phyloP scores from a whole-genome alignment of 768 basidiomycete genomes.

The Asterophora parasitica region DNA sequence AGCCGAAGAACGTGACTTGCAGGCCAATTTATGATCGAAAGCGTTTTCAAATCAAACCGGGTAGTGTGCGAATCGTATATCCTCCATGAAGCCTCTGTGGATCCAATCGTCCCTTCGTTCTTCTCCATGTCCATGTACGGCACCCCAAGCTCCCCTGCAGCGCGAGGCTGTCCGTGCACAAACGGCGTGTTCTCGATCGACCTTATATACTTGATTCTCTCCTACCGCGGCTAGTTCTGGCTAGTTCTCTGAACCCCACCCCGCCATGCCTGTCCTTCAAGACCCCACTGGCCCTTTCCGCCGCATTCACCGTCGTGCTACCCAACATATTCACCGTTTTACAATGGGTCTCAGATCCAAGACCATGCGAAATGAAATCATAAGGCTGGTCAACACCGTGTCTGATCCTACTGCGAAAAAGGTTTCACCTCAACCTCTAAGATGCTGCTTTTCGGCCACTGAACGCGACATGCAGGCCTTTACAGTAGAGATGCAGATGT shows the following conservation, averaged over 20 bases:
- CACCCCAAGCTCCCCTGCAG: constrained; percentile 7
- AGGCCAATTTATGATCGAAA: too few relatives aligned
- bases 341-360: constrained; percentile 50
- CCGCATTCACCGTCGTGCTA: constrained; percentile 22
- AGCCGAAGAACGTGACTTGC: neutral
- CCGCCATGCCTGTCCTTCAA: constrained; percentile 34
- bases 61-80: neutral
- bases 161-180: neutral
- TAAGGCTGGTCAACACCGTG: constrained; percentile 58
- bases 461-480: constrained; percentile 41
- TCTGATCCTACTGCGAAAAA: constrained; percentile 52
- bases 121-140: constrained; percentile 5
- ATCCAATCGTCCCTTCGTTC: neutral
- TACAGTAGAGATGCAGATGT: constrained; percentile 79
- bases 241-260: constrained; percentile 3
- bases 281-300: constrained; percentile 31
- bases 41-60: neutral
- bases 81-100: neutral
- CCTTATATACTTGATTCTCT: neutral
- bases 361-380: constrained; percentile 65
- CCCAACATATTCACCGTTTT: constrained; percentile 37
- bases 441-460: neutral
- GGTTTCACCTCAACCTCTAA: constrained; percentile 29
- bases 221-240: too few relatives aligned
- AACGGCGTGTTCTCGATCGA: constrained; percentile 6